Evolutionary conservation across 345 rosid genomes (phyloP).

Genomic region (Raphanus raphanistrum): DNA sequence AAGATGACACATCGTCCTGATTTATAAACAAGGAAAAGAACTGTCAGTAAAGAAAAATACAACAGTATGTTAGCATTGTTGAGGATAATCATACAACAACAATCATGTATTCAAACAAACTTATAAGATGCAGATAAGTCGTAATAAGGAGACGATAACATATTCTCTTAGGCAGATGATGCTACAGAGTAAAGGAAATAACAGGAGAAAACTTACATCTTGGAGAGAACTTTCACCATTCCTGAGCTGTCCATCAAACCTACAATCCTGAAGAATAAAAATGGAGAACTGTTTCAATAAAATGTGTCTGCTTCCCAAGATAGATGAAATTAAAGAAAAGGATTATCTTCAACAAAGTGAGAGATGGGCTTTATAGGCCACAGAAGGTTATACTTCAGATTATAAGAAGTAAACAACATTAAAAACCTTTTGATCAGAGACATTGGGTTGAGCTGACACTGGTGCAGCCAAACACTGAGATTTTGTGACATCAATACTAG

Average conservation of each 20-base stretch:
- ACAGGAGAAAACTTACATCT: constrained; percentile 51
- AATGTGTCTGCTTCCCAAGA: constrained; percentile 13
- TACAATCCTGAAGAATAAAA: constrained; percentile 53
- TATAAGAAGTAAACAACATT: constrained; percentile 8
- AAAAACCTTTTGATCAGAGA: constrained; percentile 71
- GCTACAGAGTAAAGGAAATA: constrained; percentile 11
- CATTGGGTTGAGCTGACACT: constrained; percentile 45
- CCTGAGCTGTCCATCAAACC: constrained; percentile 52
- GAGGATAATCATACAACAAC: constrained; percentile 1
- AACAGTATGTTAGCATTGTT: background rate
- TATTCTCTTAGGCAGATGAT: constrained; percentile 6
- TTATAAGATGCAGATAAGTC: constrained; percentile 4
- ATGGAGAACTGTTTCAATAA: background rate
- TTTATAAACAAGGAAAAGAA: constrained; percentile 23
- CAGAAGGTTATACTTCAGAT: too few species aligned
- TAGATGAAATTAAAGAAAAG: constrained; percentile 13
- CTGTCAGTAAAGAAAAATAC: constrained; percentile 21
- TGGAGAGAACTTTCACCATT: constrained; percentile 48
- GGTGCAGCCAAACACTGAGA: constrained; percentile 52
- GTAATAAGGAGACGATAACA: background rate
- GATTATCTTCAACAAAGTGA: background rate
- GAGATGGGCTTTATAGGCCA: background rate
- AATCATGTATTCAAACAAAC: background rate
- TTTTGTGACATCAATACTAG: constrained; percentile 53
- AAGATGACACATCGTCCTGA: constrained; percentile 73